Evolutionary conservation across 129 eudicot species (phyloP), one percentile per base, ranked within the genome.

Genomic region (Heracleum sosnowskyi): DNA sequence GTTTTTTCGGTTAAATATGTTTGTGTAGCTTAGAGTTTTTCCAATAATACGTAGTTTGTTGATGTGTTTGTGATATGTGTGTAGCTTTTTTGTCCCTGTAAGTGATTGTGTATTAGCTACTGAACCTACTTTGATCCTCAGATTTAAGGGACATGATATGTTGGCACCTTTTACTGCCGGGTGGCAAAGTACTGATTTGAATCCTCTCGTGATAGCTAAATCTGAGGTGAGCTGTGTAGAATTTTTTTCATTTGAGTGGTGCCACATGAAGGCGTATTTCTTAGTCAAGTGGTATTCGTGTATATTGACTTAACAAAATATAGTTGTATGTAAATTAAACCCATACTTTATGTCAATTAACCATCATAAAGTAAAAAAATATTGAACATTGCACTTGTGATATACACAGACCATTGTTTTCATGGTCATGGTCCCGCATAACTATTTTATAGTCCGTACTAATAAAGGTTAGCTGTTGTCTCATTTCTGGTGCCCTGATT

Each of bases 131-230:
- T 16, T 46, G 40, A 53, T 55, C 82, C 11, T 71, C 55, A 95
- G 98, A 63, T 91, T 82, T 77, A 90, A 82, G 86, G 97, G 98
- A 40, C 98, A 95, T 83, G 90, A 84, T 79, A 95, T 95, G 98
- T 78, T 95, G 86, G 98, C 98, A 72, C 98, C 98, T 69, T 95
- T 95, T 81, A 95, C 98, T 47, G 97, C 98, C 42, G 98, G 98
- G 77, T 85, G 93, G 92, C 96, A 90, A 73, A 86, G 92, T n/a
- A 60, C 33, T n/a, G 96, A 88, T 79, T 45, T 81, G 73, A 63
- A 86, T 81, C 98, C 98, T 45, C 81, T 93, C 63, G 96, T 93
- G 18, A 91, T 89, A 42, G 92, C 85, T 53, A 92, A 83, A 83
- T 92, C 97, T 0, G 93, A 92, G 96, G 97, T 92, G 82, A 74